These are phyloP conservation scores for Davidsoniella eucalypti DNA, from an alignment of 2,329 filamentous ascomycete genomes.

Conservation along the genomic window DNA sequence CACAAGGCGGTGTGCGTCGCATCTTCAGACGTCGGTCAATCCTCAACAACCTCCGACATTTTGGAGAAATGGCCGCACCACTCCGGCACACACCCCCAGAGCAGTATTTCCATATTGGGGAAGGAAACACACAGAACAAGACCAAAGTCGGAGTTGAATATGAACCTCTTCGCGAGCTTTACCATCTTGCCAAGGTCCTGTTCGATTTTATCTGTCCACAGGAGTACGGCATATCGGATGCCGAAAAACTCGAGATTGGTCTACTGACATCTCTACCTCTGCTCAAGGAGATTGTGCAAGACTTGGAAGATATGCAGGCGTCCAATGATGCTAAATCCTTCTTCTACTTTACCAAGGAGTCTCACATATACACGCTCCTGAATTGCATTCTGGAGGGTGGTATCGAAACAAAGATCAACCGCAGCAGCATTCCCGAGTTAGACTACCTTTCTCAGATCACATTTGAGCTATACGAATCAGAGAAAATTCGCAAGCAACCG, in stretches of 20 bases:
- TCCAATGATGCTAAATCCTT: slow-evolving; percentile 89
- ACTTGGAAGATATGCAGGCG: slow-evolving; percentile 92
- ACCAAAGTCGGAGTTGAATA: slow-evolving; percentile 72
- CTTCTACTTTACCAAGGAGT: slow-evolving; percentile 99
- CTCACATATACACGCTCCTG: slow-evolving; percentile 92
- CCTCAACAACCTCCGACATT: slow-evolving; percentile 34
- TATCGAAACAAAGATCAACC: slow-evolving; percentile 89
- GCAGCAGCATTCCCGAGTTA: slow-evolving; percentile 87
- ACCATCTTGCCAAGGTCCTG: slow-evolving; percentile 81
- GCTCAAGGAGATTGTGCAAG: slow-evolving; percentile 90
- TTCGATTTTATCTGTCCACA: slow-evolving; percentile 98
- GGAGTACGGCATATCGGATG: slow-evolving; percentile 90
- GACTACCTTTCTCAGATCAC: slow-evolving; percentile 97
- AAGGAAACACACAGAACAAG: slow-evolving; percentile 55
- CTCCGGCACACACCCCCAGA: slow-evolving; percentile 27
- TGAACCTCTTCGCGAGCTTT: slow-evolving; percentile 79
- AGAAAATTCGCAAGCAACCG: slow-evolving; percentile 40
- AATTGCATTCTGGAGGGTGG: slow-evolving; percentile 97
- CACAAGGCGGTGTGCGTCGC: slow-evolving; percentile 22
- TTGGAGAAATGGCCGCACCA: slow-evolving; percentile 31
- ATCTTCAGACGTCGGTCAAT: slow-evolving; percentile 47
- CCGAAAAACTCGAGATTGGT: slow-evolving; percentile 96
- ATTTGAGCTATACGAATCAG: slow-evolving; percentile 93
- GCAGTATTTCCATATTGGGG: slow-evolving; percentile 83
- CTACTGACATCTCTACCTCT: slow-evolving; percentile 83